Base-by-base conservation (phyloP, 768 basidiomycete genomes). In the Gymnopilus dilepis region DNA sequence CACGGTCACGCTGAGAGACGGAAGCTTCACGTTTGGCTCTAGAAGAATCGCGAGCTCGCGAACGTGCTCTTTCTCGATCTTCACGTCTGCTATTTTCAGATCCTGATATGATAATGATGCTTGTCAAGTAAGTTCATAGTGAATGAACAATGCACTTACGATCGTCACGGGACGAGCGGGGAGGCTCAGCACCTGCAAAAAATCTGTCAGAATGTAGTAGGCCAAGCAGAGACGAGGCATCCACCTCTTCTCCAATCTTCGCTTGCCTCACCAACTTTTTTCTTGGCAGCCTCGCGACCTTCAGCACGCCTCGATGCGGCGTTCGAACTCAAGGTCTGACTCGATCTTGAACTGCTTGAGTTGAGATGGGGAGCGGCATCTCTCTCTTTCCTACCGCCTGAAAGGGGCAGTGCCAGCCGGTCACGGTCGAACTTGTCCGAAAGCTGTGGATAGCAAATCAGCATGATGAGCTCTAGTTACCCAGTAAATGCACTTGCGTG, bases 381-480 rank as follows among this genome's bases (percentile, higher is more conserved):
- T 69, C 90, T 81, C 63, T 92, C 90, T 71, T 90, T 80, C 48
- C 90, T 80, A 55, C 85, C 69, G 58, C 75, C 77, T 47, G 80
- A 70, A 45, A 80, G 65, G 15, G 84, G 84, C 66, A 86, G 76
- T 52, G 84, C 83, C 54, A 91, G 82, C 50, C 91, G 87, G 72
- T 91, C 91, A 43, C 92, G 89, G 77, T 94, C 92, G 67, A 88
- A 94, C 74, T 91, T 93, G 74, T 95, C 92, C 17, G 92, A 93
- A 19, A 94, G 81, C 92, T 95, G 62, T 12, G 48, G 43, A n/a
- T 4, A 59, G 22, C 13, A 34, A 12, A 42, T 67, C 21, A 68
- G 60, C 51, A 50, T 34, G n/a, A 48, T 8, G 17, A 56, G 22
- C 47, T 54, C 22, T 53, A 54, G 61, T 59, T 19, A 60, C 42